phyloP scores from a whole-genome alignment of 345 rosid species.

The Triadica sebifera region DNA sequence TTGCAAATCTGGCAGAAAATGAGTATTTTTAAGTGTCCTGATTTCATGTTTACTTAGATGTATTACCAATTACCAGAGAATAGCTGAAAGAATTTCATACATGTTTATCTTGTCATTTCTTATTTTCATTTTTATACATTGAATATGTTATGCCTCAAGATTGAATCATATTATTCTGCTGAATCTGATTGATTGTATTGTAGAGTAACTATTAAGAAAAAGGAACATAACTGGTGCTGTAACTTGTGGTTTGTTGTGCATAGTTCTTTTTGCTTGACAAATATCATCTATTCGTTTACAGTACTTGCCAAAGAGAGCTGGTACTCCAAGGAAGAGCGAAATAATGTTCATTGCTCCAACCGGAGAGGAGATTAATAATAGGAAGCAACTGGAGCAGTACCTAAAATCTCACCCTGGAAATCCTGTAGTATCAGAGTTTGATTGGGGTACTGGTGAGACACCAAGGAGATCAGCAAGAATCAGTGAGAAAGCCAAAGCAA shows the following conservation, averaged over 20 bases:
- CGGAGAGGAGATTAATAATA: constrained; percentile 63
- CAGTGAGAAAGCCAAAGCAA: constrained; percentile 64
- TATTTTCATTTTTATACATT: not conserved
- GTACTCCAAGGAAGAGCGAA: constrained; percentile 61
- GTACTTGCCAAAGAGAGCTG: constrained; percentile 55
- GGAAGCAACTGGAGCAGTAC: constrained; percentile 72
- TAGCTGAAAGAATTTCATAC: not conserved
- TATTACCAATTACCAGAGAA: not conserved
- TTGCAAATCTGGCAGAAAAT: not conserved
- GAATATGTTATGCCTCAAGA: not conserved
- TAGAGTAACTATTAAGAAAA: not conserved
- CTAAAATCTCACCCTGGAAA: constrained; percentile 69
- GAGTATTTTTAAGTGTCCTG: not conserved
- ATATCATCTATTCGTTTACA: constrained; percentile 25
- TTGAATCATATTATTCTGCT: not conserved
- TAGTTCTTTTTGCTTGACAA: not conserved
- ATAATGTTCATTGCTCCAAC: constrained; percentile 71
- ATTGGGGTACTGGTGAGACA: constrained; percentile 80
- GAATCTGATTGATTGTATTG: not conserved
- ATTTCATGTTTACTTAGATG: not conserved
- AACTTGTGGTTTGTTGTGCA: not conserved
- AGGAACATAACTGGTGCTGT: not conserved
- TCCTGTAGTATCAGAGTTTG: constrained; percentile 58
- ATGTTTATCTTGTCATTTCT: not conserved
- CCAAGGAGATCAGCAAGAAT: constrained; percentile 86